Evolutionary conservation across 2,329 filamentous ascomycete species (phyloP), one percentile per base, ranked within the genome.

Genomic region (Leptographium wingfieldii): DNA sequence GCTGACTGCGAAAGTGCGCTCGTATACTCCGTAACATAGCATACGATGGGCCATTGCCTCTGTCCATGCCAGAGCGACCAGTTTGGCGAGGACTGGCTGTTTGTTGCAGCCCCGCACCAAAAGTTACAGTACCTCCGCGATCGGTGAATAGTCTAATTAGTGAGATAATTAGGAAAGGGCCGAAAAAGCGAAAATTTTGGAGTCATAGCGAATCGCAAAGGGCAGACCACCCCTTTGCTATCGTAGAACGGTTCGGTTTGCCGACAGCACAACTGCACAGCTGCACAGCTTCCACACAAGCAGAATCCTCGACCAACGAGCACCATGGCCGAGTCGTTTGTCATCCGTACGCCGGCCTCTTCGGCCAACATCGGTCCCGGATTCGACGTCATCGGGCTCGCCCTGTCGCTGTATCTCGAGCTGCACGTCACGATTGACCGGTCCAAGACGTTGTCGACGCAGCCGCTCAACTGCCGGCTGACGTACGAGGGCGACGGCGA

Each of bases 281-380:
- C 29, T 7, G 29, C 29, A 31, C 29, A 31, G 29, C 33, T 35
- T 35, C 33, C 33, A 35, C 33, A 10, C 33, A 35, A 31, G 7
- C 29, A 22, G 22, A 22, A 22, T 40, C 38, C 6, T 19, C 40
- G 16, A 12, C 40, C 11, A 12, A 43, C 14, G 16, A 43, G 16
- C 19, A 46, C 56, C 52, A 67, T 66, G 65, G 60, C 63, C 19
- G 80, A 84, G 69, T 83, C 82, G 59, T 86, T 88, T 73, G 76
- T 80, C 66, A 88, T 91, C 78, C 84, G 81, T 75, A 90, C 90
- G 63, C 92, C 92, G 65, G 95, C 90, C 77, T 97, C 92, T 62
- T 96, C 92, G 63, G 92, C 92, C 76, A 97, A 97, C 78, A 96
- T 97, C 70, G 92, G 90, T 66, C 92, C 92, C 56, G 92, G 92